Evolutionary conservation across 1,139 yeast genomes (phyloP).

Genomic region (Kodamaea fungicola): DNA sequence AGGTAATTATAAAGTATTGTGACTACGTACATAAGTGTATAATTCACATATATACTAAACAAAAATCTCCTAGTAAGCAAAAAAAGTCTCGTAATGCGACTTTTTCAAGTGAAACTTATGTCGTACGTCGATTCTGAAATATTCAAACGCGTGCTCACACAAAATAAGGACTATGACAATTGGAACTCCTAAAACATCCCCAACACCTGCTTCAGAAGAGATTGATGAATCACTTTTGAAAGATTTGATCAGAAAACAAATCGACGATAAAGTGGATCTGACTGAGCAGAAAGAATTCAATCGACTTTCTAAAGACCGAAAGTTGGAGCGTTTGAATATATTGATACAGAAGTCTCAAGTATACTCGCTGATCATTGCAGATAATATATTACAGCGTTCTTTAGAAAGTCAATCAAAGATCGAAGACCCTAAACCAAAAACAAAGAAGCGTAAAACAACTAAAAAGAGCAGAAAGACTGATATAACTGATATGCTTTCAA

Average conservation of each 20-base stretch:
- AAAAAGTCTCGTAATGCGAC: no score
- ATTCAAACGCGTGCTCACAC: no score
- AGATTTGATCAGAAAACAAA: constrained; percentile 3
- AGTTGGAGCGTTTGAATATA: constrained; percentile 61
- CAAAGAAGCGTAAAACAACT: constrained; percentile 13
- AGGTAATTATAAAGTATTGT: no score
- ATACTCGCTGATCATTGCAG: constrained; percentile 79
- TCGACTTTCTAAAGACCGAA: constrained; percentile 34
- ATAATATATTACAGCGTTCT: constrained; percentile 57
- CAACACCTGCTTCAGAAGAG: constrained; percentile 1
- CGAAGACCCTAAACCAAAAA: constrained; percentile 10
- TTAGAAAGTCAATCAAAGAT: constrained; percentile 14
- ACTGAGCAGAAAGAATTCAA: constrained; percentile 42
- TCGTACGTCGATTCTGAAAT: no score
- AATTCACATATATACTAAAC: no score
- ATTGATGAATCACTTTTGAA: constrained; percentile 5
- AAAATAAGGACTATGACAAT: no score
- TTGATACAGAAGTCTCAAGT: constrained; percentile 80
- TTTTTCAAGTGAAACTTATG: no score
- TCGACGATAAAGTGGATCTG: constrained; percentile 6
- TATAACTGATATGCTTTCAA: constrained; percentile 23
- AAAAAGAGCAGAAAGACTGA: constrained; percentile 14
- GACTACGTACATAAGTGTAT: no score
- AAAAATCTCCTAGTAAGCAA: no score
- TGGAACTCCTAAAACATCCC: neutral